A percentile compares a stretch with the other conserved stretches of the same genome.
Evolutionary conservation across 1,139 yeast genomes (phyloP).

Genomic region (Debaryomycetaceae sp.): DNA sequence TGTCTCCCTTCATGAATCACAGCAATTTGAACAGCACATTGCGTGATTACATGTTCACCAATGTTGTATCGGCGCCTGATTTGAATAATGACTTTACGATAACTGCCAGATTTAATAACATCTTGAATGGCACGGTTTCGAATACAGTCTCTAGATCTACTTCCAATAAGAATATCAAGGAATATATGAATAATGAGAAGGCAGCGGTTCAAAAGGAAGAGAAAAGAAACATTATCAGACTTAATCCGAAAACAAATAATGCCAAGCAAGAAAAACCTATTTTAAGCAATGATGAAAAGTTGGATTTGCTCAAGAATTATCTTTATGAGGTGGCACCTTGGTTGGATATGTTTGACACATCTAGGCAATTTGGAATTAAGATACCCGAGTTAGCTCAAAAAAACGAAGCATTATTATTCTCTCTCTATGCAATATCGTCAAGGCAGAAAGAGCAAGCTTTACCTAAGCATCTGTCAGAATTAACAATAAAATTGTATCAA

Average conservation of each 20-base stretch:
- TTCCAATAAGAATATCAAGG: slow-evolving; percentile 10
- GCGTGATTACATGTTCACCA: slow-evolving; percentile 31
- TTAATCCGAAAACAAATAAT: neutral
- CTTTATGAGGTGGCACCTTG: slow-evolving; percentile 30
- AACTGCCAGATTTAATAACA: slow-evolving; percentile 10
- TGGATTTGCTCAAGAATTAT: slow-evolving; percentile 19
- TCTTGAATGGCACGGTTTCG: slow-evolving; percentile 11
- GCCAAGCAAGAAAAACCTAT: neutral
- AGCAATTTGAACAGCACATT: slow-evolving; percentile 20
- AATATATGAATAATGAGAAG: slow-evolving; percentile 6
- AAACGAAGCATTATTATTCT: slow-evolving; percentile 17
- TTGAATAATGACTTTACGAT: slow-evolving; percentile 5
- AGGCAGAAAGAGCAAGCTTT: slow-evolving; percentile 23
- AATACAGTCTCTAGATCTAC: slow-evolving; percentile 4
- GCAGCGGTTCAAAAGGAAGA: slow-evolving; percentile 4
- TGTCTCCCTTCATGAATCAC: slow-evolving; percentile 15
- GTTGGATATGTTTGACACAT: slow-evolving; percentile 31
- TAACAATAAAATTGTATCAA: slow-evolving; percentile 20
- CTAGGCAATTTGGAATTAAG: slow-evolving; percentile 23
- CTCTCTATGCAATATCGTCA: slow-evolving; percentile 27
- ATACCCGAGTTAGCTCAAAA: slow-evolving; percentile 19
- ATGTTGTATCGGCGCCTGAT: slow-evolving; percentile 12
- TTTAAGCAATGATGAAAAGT: slow-evolving; percentile 14
- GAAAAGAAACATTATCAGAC: neutral
- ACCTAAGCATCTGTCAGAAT: slow-evolving; percentile 10